phyloP scores from a whole-genome alignment of 225 moss, liverwort and hornwort species.

The Lunularia cruciata region DNA sequence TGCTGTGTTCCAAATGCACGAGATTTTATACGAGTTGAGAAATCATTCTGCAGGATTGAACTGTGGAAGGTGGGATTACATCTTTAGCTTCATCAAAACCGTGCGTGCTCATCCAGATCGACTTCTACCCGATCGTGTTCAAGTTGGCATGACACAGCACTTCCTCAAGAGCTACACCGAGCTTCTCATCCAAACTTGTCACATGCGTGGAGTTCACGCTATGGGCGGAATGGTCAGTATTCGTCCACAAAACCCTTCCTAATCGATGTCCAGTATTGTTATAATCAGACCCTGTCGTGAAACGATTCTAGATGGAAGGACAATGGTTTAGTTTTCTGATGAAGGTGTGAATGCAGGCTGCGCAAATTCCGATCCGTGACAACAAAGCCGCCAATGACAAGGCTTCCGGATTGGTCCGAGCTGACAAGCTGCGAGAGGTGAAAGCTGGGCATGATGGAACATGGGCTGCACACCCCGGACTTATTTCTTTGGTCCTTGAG shows the following conservation, averaged over 20 bases:
- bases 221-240: constrained; percentile 79
- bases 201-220: constrained; percentile 81
- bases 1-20: constrained; percentile 90
- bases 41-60: constrained; percentile 79
- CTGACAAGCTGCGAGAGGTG: constrained; percentile 76
- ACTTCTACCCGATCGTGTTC: constrained; percentile 70
- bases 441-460: constrained; percentile 77
- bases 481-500: constrained; percentile 62
- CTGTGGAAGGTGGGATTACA: constrained; percentile 89
- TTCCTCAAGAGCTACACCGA: constrained; percentile 79
- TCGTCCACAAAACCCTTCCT: too few relatives aligned
- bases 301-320: background rate
- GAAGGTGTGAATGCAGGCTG: too few relatives aligned
- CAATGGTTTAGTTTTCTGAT: background rate
- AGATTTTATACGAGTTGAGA: constrained; percentile 75
- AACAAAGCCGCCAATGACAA: constrained; percentile 64
- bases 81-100: constrained; percentile 90
- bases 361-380: constrained; percentile 77
- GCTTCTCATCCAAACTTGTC: constrained; percentile 79
- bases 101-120: constrained; percentile 69
- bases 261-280: too few relatives aligned
- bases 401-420: constrained; percentile 55
- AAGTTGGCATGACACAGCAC: constrained; percentile 75
- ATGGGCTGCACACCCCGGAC: constrained; percentile 88
- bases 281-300: too few relatives aligned